These are phyloP conservation scores for Oehlia diaphana DNA, from an alignment of 192 early-diverging fungal species.

Conservation along the genomic window DNA sequence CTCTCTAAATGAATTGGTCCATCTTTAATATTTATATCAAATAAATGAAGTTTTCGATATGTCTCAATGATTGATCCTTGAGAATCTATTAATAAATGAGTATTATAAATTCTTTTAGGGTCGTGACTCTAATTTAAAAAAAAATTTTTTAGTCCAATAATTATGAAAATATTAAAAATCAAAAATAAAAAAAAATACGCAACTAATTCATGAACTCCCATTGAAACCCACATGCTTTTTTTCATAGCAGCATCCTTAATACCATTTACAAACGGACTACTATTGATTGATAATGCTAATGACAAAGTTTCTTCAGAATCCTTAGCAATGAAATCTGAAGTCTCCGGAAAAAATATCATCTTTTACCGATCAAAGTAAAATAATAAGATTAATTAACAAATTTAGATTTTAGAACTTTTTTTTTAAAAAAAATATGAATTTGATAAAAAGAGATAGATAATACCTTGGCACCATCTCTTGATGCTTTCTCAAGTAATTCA, in stretches of 20 bases:
- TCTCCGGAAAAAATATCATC: constrained; percentile 83
- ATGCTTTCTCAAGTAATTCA: constrained; percentile 59
- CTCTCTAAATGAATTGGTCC: constrained; percentile 55
- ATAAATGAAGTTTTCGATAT: constrained; percentile 82
- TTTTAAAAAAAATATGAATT: too few relatives aligned
- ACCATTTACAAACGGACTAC: constrained; percentile 55
- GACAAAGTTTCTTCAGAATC: constrained; percentile 46
- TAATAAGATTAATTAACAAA: too few relatives aligned
- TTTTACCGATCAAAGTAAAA: constrained; percentile 19
- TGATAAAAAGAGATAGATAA: background rate
- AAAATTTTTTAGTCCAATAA: background rate
- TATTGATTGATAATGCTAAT: constrained; percentile 51
- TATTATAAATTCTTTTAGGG: constrained; percentile 56
- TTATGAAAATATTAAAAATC: background rate
- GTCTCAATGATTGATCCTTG: constrained; percentile 53
- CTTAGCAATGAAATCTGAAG: constrained; percentile 78
- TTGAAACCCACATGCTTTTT: constrained; percentile 66
- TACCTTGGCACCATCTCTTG: constrained; percentile 59
- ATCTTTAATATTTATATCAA: constrained; percentile 65
- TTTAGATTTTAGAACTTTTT: too few relatives aligned
- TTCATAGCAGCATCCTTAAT: constrained; percentile 61
- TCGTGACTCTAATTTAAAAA: constrained; percentile 31
- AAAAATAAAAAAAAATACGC: background rate
- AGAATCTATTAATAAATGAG: constrained; percentile 65
- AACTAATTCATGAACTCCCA: constrained; percentile 78